A percentile compares a stretch with the other conserved stretches of the same genome.
These are phyloP conservation scores for Paraleonurus japonicus DNA, from an alignment of 257 asterid species.

Conservation along the genomic window DNA sequence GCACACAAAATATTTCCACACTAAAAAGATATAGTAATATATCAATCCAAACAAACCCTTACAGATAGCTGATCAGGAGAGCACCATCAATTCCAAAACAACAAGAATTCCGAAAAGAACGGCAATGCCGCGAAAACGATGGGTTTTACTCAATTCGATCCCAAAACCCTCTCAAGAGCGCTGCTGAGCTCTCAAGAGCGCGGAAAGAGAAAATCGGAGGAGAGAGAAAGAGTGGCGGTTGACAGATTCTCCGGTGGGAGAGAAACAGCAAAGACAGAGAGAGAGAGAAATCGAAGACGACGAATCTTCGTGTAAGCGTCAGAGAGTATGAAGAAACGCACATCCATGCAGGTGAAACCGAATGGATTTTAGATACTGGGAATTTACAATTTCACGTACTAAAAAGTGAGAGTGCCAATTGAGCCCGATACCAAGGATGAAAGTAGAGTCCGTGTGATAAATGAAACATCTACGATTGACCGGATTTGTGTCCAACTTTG, in stretches of 20 bases:
- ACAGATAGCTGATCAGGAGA: slow-evolving; percentile 21
- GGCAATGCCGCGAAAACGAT: slow-evolving; percentile 21
- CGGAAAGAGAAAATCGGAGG: not conserved
- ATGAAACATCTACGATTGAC: slow-evolving; percentile 4
- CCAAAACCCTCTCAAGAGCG: slow-evolving; percentile 21
- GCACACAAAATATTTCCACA: not conserved
- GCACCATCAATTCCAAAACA: not conserved
- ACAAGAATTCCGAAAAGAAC: not conserved
- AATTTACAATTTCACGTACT: slow-evolving; percentile 10
- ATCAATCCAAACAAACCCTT: slow-evolving; percentile 19
- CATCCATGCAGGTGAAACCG: slow-evolving; percentile 66
- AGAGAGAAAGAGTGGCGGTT: slow-evolving; percentile 12
- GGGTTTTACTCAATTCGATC: slow-evolving; percentile 37
- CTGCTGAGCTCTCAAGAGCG: slow-evolving; percentile 1
- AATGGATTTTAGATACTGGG: slow-evolving; percentile 17
- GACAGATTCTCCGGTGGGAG: slow-evolving; percentile 53
- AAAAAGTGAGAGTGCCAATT: not conserved
- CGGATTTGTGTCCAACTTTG: not conserved
- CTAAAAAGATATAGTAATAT: not conserved
- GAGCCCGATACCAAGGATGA: not conserved
- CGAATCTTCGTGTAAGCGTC: slow-evolving; percentile 61
- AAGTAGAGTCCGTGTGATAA: slow-evolving; percentile 5
- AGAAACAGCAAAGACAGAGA: slow-evolving; percentile 36
- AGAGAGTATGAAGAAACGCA: slow-evolving; percentile 38
- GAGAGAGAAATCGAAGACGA: slow-evolving; percentile 38